A percentile compares a stretch with the other conserved stretches of the same genome.
These are phyloP conservation scores for Nakazawaea holstii DNA, from an alignment of 805 yeast species.

Conservation along the genomic window DNA sequence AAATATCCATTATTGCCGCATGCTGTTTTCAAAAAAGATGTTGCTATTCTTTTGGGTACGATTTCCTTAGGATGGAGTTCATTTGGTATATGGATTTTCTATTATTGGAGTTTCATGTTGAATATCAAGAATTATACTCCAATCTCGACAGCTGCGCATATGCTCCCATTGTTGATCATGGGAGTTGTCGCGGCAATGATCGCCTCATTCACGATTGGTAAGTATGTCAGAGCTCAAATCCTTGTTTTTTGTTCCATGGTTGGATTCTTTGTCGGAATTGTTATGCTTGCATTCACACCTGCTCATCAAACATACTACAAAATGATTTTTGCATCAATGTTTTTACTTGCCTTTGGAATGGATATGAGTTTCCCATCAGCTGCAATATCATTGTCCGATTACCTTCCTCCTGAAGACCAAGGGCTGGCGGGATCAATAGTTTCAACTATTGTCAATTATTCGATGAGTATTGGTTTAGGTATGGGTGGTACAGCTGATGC, in stretches of 20 bases:
- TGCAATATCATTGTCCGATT: constrained; percentile 54
- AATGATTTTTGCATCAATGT: constrained; percentile 48
- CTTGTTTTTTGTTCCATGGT: constrained; percentile 45
- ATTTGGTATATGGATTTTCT: constrained; percentile 70
- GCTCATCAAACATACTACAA: constrained; percentile 55
- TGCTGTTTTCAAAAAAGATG: constrained; percentile 37
- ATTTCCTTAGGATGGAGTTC: constrained; percentile 71
- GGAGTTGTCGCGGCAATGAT: constrained; percentile 53
- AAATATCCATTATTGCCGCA: constrained; percentile 50
- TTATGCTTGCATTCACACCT: constrained; percentile 52
- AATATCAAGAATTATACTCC: constrained; percentile 45
- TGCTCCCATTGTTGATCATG: constrained; percentile 39
- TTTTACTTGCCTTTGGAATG: constrained; percentile 67
- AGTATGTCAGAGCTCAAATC: constrained; percentile 38
- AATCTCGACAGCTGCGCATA: constrained; percentile 40
- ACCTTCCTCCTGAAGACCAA: constrained; percentile 57
- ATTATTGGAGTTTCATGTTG: constrained; percentile 46
- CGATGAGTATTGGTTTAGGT: constrained; percentile 67
- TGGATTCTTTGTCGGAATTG: constrained; percentile 50
- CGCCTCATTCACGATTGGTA: constrained; percentile 43
- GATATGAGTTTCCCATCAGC: constrained; percentile 76
- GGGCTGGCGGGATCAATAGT: constrained; percentile 77
- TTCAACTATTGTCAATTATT: constrained; percentile 65
- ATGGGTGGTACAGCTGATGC: constrained; percentile 64
- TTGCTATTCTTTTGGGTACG: constrained; percentile 42